Base-by-base conservation (phyloP, 2,329 filamentous ascomycete genomes). In the Neonectria neomacrospora region DNA sequence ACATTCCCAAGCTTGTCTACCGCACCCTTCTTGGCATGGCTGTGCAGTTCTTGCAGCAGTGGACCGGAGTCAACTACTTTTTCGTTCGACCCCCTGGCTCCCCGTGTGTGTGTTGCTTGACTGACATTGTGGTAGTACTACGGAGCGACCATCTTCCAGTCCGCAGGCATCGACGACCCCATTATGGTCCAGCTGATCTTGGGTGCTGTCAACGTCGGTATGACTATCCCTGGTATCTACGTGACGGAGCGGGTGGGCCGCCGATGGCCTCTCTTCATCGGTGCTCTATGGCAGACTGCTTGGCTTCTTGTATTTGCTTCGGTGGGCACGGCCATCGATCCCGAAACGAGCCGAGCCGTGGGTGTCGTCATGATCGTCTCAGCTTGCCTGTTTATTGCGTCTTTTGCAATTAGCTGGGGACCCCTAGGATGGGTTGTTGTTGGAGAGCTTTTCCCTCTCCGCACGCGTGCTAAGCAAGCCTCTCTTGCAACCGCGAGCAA, bases 351-450 rank as follows among this genome's bases (percentile, higher is more conserved):
- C 67, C 75, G 78, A 11, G 76, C 79, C 1, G 82, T 86, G 14
- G 90, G 90, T 12, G 85, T 87, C 3, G 83, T 89, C 61, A 89
- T 92, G 86, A 91, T 93, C 67, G 87, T 90, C 12, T 86, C 89
- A 54, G 88, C 90, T 8, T 91, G 88, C 76, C 85, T 92, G 79
- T 93, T 91, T 77, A 92, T 93, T 61, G 85, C 87, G 42, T 88
- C 85, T 2, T 93, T 91, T 69, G 90, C 90, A 1, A 57, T 81
- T 22, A 91, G 88, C 3, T 91, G 88, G 88, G 90, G 89, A 7
- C 89, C 89, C 0, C 85, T 91, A 47, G 82, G 88, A 3, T 92
- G 89, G 90, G 85, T 87, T 18, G 84, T 90, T 51, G 85, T 88
- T 26, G 86, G 86, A 50, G 89, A 91, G 75, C 86, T 87, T 57